Evolutionary conservation across 768 basidiomycete species (phyloP).

Genomic region (Macrolepiota fuliginosa): DNA sequence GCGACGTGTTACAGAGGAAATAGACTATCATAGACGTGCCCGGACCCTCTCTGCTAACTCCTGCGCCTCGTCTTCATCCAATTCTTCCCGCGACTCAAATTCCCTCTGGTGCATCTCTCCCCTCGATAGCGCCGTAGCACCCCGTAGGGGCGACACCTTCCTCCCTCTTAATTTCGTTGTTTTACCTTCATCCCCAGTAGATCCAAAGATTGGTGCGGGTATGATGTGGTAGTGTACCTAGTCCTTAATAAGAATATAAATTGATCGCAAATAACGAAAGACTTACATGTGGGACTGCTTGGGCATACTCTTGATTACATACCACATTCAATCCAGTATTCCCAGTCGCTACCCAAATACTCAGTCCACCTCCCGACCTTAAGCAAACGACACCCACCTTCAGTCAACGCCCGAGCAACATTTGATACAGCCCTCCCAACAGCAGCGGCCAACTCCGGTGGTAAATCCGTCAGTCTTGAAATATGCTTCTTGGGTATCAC

Average conservation of each 20-base stretch:
- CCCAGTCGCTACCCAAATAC: slow-evolving; percentile 41
- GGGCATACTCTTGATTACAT: slow-evolving; percentile 81
- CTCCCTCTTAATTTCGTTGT: not conserved
- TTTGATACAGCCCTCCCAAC: slow-evolving; percentile 57
- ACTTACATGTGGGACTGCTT: slow-evolving; percentile 73
- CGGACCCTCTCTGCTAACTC: slow-evolving; percentile 44
- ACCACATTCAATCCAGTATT: slow-evolving; percentile 74
- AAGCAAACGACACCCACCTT: slow-evolving; percentile 39
- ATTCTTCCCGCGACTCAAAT: slow-evolving; percentile 51
- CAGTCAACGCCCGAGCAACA: slow-evolving; percentile 59
- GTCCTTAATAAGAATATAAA: not conserved
- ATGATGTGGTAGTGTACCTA: slow-evolving; percentile 80
- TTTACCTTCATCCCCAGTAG: slow-evolving; percentile 13
- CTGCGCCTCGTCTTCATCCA: slow-evolving; percentile 59
- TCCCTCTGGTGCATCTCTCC: slow-evolving; percentile 61
- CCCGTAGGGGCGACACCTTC: slow-evolving; percentile 13
- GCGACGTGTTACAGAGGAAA: not conserved
- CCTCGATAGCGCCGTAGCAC: slow-evolving; percentile 31
- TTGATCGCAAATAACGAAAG: not conserved
- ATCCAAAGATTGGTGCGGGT: slow-evolving; percentile 55
- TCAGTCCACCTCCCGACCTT: not conserved
- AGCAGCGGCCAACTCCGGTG: slow-evolving; percentile 55
- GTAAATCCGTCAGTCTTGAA: slow-evolving; percentile 62
- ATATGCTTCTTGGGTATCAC: slow-evolving; percentile 69
- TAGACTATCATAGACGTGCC: slow-evolving; percentile 30